Percentiles rank a stretch among this genome's conserved stretches.
phyloP scores from a whole-genome alignment of 2,329 filamentous ascomycete genomes.

The Epichloe brachyelytri region DNA sequence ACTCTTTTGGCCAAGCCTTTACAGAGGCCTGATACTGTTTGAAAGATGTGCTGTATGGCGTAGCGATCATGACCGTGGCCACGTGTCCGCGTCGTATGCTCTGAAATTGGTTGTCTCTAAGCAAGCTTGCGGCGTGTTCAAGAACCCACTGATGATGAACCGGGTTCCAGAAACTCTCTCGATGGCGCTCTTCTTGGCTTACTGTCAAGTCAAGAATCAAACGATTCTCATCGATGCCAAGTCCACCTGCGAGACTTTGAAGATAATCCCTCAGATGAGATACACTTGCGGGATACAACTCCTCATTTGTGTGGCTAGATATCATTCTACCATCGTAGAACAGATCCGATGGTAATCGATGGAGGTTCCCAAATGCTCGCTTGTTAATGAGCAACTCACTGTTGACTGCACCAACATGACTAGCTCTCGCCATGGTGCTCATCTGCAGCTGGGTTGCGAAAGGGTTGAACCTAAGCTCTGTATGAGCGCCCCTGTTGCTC shows the following conservation, averaged over 20 bases:
- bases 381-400: constrained; percentile 24
- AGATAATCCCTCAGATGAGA: constrained; percentile 18
- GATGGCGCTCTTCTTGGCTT: constrained; percentile 15
- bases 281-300: constrained; percentile 16
- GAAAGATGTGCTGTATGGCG: constrained; percentile 28
- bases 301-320: constrained; percentile 14
- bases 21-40: constrained; percentile 21
- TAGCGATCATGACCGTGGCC: constrained; percentile 30
- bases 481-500: constrained; percentile 7
- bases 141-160: constrained; percentile 26
- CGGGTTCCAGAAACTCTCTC: constrained; percentile 28
- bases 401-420: constrained; percentile 17
- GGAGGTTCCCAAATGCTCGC: constrained; percentile 23
- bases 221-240: constrained; percentile 20
- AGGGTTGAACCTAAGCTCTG: constrained; percentile 18
- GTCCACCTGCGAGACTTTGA: constrained; percentile 11
- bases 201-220: constrained; percentile 19
- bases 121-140: constrained; percentile 16
- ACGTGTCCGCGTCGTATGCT: constrained; percentile 12
- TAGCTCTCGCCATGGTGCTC: constrained; percentile 27
- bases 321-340: constrained; percentile 29
- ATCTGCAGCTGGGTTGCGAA: constrained; percentile 20
- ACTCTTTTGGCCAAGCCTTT: constrained; percentile 14
- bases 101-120: constrained; percentile 1
- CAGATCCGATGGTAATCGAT: constrained; percentile 27